Conservation (phyloP, 2,329 filamentous ascomycete genomes). For the Venturiaceae sp. region DNA sequence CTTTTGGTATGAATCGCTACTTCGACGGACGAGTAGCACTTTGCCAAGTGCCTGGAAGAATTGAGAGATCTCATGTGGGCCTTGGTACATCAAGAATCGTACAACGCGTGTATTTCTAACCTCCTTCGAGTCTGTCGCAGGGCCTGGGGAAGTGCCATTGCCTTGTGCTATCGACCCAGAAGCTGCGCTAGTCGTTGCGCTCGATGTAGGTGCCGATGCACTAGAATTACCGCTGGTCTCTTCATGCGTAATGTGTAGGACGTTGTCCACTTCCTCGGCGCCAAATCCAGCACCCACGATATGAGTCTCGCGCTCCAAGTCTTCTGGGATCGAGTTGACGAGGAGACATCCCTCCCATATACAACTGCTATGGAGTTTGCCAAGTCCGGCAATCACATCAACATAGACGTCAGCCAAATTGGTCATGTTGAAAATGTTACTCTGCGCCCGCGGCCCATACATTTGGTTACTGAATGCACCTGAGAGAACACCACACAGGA, state of each 20-base stretch:
- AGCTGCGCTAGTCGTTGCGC: conserved; percentile 6
- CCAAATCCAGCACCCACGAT: conserved; percentile 27
- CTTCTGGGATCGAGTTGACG: conserved; percentile 60
- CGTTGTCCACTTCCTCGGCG: conserved; percentile 27
- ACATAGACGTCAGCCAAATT: conserved; percentile 81
- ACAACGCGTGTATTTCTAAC: conserved; percentile 74
- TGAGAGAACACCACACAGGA: conserved; percentile 64
- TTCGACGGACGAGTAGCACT: conserved; percentile 65
- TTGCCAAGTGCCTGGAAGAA: conserved; percentile 83
- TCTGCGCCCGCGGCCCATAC: conserved; percentile 52
- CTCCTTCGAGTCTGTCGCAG: conserved; percentile 20
- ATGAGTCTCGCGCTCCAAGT: conserved; percentile 45
- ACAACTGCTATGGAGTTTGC: conserved; percentile 67
- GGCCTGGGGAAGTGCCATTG: conserved; percentile 12
- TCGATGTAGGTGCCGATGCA: neutral
- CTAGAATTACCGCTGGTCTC: neutral
- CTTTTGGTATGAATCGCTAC: conserved; percentile 50
- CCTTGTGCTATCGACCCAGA: conserved; percentile 8
- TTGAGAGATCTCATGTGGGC: conserved; percentile 70
- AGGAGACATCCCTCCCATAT: conserved; percentile 75
- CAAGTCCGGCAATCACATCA: conserved; percentile 63
- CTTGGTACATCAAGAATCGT: conserved; percentile 64
- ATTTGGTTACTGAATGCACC: conserved; percentile 57
- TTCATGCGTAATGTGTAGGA: conserved; percentile 22
- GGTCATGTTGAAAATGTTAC: conserved; percentile 60